Evolutionary conservation across 192 early-diverging fungal species (phyloP).

Genomic region (Backusella liffmaniae): DNA sequence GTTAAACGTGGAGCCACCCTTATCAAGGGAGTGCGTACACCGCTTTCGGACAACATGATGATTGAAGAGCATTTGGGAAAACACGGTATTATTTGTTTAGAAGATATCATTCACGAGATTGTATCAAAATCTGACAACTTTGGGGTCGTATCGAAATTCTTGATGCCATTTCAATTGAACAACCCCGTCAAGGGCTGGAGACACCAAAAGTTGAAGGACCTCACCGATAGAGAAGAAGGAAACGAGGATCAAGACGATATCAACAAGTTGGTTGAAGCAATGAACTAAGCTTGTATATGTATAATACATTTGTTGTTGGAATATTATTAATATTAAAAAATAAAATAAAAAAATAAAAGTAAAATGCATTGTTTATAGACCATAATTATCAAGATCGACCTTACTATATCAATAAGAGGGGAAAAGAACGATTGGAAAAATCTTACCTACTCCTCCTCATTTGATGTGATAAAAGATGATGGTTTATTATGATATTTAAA

Average conservation of each 20-base stretch:
- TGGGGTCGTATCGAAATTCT: constrained; percentile 4
- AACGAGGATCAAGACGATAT: constrained; percentile 15
- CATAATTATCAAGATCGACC: neutral
- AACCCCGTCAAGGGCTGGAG: constrained; percentile 22
- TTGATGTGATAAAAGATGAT: neutral
- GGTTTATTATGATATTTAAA: neutral
- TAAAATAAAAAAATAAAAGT: neutral
- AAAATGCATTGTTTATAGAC: constrained; percentile 5
- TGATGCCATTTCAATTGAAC: constrained; percentile 12
- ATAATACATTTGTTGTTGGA: neutral
- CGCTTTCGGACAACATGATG: constrained; percentile 31
- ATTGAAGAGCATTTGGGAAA: constrained; percentile 23
- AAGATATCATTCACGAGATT: constrained; percentile 33
- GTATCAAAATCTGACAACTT: constrained; percentile 18
- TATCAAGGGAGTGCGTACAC: constrained; percentile 17
- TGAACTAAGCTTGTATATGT: constrained; percentile 15
- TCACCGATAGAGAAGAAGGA: neutral
- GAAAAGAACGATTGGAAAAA: neutral
- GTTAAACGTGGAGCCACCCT: constrained; percentile 23
- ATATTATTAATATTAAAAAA: neutral
- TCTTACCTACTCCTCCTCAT: neutral
- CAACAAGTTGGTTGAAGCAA: constrained; percentile 21
- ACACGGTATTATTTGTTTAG: constrained; percentile 27
- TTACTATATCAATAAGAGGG: neutral
- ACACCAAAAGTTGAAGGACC: constrained; percentile 15